Evolutionary conservation across 129 eudicot genomes (phyloP).

Genomic region (Pulicaria dysenterica): DNA sequence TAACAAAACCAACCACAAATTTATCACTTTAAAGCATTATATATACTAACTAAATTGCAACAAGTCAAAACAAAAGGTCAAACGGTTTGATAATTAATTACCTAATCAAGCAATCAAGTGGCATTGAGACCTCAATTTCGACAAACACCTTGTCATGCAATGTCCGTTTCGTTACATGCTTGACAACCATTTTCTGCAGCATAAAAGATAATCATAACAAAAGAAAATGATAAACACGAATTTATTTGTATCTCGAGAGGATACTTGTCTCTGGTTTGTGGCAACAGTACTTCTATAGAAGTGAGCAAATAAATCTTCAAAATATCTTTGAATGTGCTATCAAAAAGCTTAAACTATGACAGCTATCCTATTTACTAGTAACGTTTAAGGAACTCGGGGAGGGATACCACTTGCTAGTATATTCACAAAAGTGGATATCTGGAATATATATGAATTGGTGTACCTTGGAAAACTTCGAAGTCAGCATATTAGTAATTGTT

Average conservation of each 20-base stretch:
- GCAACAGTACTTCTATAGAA: too few relatives aligned
- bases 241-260: too few relatives aligned
- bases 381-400: neutral
- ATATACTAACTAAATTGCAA: neutral
- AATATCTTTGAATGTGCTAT: too few relatives aligned
- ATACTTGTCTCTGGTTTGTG: too few relatives aligned
- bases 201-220: neutral
- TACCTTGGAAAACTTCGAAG: constrained; percentile 73
- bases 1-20: constrained; percentile 27
- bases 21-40: neutral
- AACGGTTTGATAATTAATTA: constrained; percentile 15
- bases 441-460: too few relatives aligned
- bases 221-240: neutral
- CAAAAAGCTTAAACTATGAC: too few relatives aligned
- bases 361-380: neutral
- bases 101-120: constrained; percentile 59
- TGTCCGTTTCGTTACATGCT: constrained; percentile 48
- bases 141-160: constrained; percentile 53
- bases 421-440: neutral
- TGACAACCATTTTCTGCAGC: constrained; percentile 57
- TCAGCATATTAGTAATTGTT: constrained; percentile 46
- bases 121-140: constrained; percentile 78
- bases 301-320: too few relatives aligned
- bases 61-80: neutral
- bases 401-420: neutral